Evolutionary conservation across 2,329 filamentous ascomycete genomes (phyloP).

Genomic region (Elsinoe necatrix): DNA sequence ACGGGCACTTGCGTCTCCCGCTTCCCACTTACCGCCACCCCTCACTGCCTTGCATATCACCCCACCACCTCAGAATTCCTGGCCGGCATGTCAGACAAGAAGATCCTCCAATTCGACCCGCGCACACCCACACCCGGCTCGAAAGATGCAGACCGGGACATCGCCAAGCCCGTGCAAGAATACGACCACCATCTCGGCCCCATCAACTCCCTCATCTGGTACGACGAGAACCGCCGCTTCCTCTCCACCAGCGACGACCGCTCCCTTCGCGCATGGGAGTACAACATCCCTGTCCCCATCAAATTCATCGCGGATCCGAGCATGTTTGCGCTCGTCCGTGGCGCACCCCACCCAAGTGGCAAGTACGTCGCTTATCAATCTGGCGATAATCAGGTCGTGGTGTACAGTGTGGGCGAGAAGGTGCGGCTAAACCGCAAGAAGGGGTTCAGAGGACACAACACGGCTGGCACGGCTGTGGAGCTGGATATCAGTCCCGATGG

Average conservation of each 20-base stretch:
- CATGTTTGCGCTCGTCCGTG: slow-evolving; percentile 92
- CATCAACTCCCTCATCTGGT: slow-evolving; percentile 95
- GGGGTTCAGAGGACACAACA: slow-evolving; percentile 91
- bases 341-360: slow-evolving; percentile 73
- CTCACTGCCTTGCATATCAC: slow-evolving; percentile 91
- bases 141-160: slow-evolving; percentile 19
- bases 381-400: slow-evolving; percentile 91
- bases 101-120: slow-evolving; percentile 94
- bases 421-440: slow-evolving; percentile 98
- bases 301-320: slow-evolving; percentile 89
- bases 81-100: slow-evolving; percentile 96
- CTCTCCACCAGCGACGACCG: slow-evolving; percentile 98
- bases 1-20: slow-evolving; percentile 80
- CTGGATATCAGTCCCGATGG: slow-evolving; percentile 83
- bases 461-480: slow-evolving; percentile 86
- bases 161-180: slow-evolving; percentile 70
- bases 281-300: slow-evolving; percentile 95
- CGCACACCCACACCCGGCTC: slow-evolving; percentile 49
- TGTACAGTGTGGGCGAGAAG: slow-evolving; percentile 89
- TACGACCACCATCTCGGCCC: slow-evolving; percentile 98
- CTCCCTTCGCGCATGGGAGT: slow-evolving; percentile 93
- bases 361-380: slow-evolving; percentile 94
- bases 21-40: slow-evolving; percentile 89
- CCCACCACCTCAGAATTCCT: slow-evolving; percentile 84
- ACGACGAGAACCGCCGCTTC: slow-evolving; percentile 88